Base-by-base conservation (phyloP, 768 basidiomycete species). In the Lentinus tigrinus region DNA sequence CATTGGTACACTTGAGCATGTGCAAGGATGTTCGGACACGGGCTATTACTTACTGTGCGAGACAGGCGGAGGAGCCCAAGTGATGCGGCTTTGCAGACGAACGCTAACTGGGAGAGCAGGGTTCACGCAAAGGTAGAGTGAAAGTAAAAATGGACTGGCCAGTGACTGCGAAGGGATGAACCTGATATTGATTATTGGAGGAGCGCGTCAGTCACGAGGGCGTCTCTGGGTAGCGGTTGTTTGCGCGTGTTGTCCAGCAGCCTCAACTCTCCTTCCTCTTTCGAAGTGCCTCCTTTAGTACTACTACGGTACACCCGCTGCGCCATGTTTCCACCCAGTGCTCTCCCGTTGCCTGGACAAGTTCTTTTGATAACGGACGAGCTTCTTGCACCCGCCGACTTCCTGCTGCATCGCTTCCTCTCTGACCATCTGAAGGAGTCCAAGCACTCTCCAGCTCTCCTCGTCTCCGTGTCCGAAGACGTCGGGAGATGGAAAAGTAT, bases 281-380 rank as follows among this genome's bases (percentile, higher is more conserved):
- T 28, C 27, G 36, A 52, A 54, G 31, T 31, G 4, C 3, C 31
- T 31, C 31, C 31, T 31, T 11, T 31, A n/a, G 7, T 31, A 31
- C 31, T 31, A 31, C 31, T 31, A 31, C 28, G 10, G 28, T 31
- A 13, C 34, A 21, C 19, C 16, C 4, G 11, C 11, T 34, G 11
- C 11, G 31, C 23, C 69, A 83, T 79, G 73, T 79, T 85, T 63
- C 77, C 83, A 28, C 82, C 85, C 1, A 77, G 78, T 23, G 74
- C 82, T 19, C 75, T 88, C 14, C 70, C 74, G 8, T 75, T 81
- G 14, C 75, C 81, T 34, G 76, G 76, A 27, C 78, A 84, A 9
- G 64, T 85, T 16, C 64, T 89, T 11, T 73, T 92, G 0, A 76
- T 93, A 6, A 88, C 89, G 6, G 91, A 93, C 64, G 80, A 89